These are phyloP conservation scores for Fusarium anguioides DNA, from an alignment of 2,329 filamentous ascomycete genomes.

Conservation along the genomic window DNA sequence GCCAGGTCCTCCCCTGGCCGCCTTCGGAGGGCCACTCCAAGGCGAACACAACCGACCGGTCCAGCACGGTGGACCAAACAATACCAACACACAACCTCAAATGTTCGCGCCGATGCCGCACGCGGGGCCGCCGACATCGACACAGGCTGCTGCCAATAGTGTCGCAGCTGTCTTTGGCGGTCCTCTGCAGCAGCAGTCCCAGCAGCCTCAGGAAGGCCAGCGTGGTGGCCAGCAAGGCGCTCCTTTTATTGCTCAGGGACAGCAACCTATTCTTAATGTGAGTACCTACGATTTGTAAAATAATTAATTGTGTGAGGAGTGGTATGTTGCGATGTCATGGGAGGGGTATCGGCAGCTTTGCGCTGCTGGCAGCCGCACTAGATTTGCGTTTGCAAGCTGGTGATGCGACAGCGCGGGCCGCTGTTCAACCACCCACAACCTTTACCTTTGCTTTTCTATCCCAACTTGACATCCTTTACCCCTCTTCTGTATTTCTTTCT, in stretches of 20 bases:
- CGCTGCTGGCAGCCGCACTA: conserved; percentile 23
- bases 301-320: conserved; percentile 5
- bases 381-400: conserved; percentile 27
- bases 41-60: conserved; percentile 62
- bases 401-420: conserved; percentile 21
- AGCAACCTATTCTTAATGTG: conserved; percentile 63
- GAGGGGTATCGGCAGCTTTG: conserved; percentile 15
- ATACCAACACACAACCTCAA: conserved; percentile 61
- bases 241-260: conserved; percentile 52
- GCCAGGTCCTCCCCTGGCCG: conserved; percentile 58
- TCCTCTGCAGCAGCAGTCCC: conserved; percentile 69
- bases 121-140: conserved; percentile 61
- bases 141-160: conserved; percentile 68
- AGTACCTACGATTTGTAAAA: conserved; percentile 47
- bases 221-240: conserved; percentile 57
- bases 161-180: conserved; percentile 76
- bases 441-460: neutral
- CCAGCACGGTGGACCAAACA: conserved; percentile 63
- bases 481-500: neutral
- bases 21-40: conserved; percentile 67
- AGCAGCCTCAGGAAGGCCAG: conserved; percentile 72
- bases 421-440: conserved; percentile 28
- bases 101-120: conserved; percentile 68
- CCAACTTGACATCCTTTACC: neutral
- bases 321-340: conserved; percentile 3